Percentiles rank a stretch among this genome's conserved stretches.
phyloP scores from a whole-genome alignment of 768 basidiomycete genomes.

The Panellus pusillus region DNA sequence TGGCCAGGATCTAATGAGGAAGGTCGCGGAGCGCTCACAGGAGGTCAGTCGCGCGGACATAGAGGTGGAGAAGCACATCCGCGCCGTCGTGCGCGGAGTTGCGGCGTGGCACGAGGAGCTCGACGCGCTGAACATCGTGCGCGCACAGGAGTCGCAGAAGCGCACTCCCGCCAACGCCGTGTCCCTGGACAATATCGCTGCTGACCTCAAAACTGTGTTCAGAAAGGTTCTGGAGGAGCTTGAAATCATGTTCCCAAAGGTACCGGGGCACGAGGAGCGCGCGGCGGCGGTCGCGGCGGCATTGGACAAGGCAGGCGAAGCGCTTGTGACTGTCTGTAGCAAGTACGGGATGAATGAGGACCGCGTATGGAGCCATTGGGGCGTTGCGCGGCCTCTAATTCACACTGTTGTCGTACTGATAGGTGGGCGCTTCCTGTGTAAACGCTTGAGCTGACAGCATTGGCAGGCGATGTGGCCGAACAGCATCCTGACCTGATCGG shows the following conservation, averaged over 20 bases:
- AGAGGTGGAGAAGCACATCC: slow-evolving; percentile 24
- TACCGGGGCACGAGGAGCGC: slow-evolving; percentile 30
- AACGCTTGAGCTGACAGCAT: neutral
- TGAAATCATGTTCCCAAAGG: slow-evolving; percentile 27
- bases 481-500: slow-evolving; percentile 33
- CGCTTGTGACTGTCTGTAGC: slow-evolving; percentile 25
- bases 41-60: slow-evolving; percentile 21
- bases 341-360: slow-evolving; percentile 27
- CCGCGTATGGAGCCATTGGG: slow-evolving; percentile 23
- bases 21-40: slow-evolving; percentile 12
- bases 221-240: slow-evolving; percentile 27
- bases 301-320: slow-evolving; percentile 28
- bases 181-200: slow-evolving; percentile 15
- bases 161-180: neutral
- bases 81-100: slow-evolving; percentile 20
- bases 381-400: slow-evolving; percentile 25
- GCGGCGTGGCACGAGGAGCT: slow-evolving; percentile 16
- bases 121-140: neutral
- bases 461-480: slow-evolving; percentile 35
- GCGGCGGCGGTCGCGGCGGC: slow-evolving; percentile 19
- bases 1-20: slow-evolving; percentile 21
- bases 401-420: slow-evolving; percentile 25
- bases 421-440: slow-evolving; percentile 16
- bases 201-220: slow-evolving; percentile 23
- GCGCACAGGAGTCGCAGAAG: neutral